phyloP scores from a whole-genome alignment of 257 asterid genomes.

The Petrea volubilis region DNA sequence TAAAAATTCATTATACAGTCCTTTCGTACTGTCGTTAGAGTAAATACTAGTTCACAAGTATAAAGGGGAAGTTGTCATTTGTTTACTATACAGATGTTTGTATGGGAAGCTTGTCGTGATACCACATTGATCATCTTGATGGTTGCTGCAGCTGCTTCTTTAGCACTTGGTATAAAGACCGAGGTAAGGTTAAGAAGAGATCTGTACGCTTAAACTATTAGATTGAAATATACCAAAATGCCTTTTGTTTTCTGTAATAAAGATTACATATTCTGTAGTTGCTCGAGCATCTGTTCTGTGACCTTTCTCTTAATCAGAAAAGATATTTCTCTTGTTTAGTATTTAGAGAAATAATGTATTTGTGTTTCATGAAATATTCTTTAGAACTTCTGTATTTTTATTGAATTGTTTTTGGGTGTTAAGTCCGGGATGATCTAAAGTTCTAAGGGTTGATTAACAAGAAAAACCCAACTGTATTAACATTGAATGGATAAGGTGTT shows the following conservation, averaged over 20 bases:
- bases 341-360: not conserved
- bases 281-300: not conserved
- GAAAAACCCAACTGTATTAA: not conserved
- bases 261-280: not conserved
- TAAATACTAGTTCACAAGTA: not conserved
- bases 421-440: not conserved
- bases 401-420: not conserved
- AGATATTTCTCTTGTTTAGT: not conserved
- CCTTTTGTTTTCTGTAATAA: not conserved
- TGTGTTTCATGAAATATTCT: not conserved
- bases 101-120: slow-evolving; percentile 95
- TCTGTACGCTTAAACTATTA: not conserved
- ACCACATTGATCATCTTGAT: slow-evolving; percentile 89
- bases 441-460: not conserved
- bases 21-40: not conserved
- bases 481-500: not conserved
- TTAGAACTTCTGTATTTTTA: not conserved
- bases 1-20: slow-evolving; percentile 28
- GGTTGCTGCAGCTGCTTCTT: slow-evolving; percentile 99
- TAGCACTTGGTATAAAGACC: slow-evolving; percentile 87
- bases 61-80: slow-evolving; percentile 14
- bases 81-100: slow-evolving; percentile 56
- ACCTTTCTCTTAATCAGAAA: not conserved
- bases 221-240: not conserved
- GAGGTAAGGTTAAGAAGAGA: slow-evolving; percentile 55